Evolutionary conservation across 2,329 filamentous ascomycete genomes (phyloP), one percentile per base, ranked within the genome.

Genomic region (Botrytis fabae): DNA sequence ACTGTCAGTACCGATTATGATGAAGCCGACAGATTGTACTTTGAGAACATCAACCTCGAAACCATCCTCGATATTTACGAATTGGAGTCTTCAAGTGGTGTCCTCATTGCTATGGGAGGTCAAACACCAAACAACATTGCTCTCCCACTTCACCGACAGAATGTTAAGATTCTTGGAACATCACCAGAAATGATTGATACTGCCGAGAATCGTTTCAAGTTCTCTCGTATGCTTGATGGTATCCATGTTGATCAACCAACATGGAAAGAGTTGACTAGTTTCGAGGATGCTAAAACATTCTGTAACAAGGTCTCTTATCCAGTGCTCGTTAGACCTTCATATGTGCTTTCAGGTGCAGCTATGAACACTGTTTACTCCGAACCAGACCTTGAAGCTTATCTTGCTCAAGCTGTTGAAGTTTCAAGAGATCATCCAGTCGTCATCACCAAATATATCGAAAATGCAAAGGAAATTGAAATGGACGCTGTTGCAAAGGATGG

Each of bases 31-130:
- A 94, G 90, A 79, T 89, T 99, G 10, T 99, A 98, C 84, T 99
- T 99, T 77, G 96, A 98, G 79, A 96, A 99, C 83, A 85, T 98
- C 71, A 96, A 92, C 83, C 98, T 98, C 82, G 96, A 98, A 85
- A 92, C 95, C 81, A 95, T 98, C 16, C 97, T 98, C 94, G 96
- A 99, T 83, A 98, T 98, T 77, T 98, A 98, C 82, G 96, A 98
- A 83, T 88, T 98, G 22, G 96, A 98, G 83, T 86, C 86, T 74
- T 91, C 95, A 10, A 90, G 87, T 72, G 95, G 95, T 78, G 94
- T 98, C 35, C 95, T 98, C 6, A 95, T 98, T 12, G 97, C 94
- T 74, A 94, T 98, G 25, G 96, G 96, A 81, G 96, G 96, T 61
- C 96, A 99, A 84, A 89, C 98, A 74, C 95, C 96, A 4, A 96